These are phyloP conservation scores for Phylloboletellus chloephorus DNA, from an alignment of 1,284 basidiomycete species.

Conservation along the genomic window DNA sequence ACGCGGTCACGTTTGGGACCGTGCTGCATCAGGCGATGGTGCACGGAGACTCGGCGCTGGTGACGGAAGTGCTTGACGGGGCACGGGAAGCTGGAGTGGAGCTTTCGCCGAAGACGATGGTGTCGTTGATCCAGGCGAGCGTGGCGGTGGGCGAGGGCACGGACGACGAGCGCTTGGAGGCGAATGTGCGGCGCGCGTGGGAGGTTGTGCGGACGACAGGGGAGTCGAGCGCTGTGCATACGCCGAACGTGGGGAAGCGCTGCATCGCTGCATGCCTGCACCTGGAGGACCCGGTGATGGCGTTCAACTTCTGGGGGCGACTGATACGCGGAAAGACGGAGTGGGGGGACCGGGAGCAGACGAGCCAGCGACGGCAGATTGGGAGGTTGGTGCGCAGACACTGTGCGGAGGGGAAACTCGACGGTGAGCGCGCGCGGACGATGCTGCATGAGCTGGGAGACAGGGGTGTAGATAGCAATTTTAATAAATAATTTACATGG, in stretches of 20 bases:
- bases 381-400: conserved; percentile 32
- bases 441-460: conserved; percentile 37
- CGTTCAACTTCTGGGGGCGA: conserved; percentile 55
- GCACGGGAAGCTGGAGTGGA: conserved; percentile 34
- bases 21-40: conserved; percentile 51
- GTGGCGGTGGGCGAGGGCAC: conserved; percentile 28
- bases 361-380: conserved; percentile 38
- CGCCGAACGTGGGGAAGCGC: conserved; percentile 45
- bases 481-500: conserved; percentile 4
- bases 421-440: conserved; percentile 18
- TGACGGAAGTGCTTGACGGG: conserved; percentile 38
- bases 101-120: conserved; percentile 45
- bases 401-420: conserved; percentile 29
- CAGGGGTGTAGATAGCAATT: conserved; percentile 7
- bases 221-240: conserved; percentile 34
- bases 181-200: conserved; percentile 40
- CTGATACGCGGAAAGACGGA: conserved; percentile 44
- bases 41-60: conserved; percentile 42
- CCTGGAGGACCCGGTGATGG: conserved; percentile 44
- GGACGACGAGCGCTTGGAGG: conserved; percentile 23
- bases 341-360: conserved; percentile 47
- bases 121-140: conserved; percentile 43
- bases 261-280: conserved; percentile 48
- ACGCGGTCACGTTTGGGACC: conserved; percentile 52
- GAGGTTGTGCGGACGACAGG: conserved; percentile 39